A percentile compares a stretch with the other conserved stretches of the same genome.
Evolutionary conservation across 352 stramenopile species (phyloP).

Genomic region (Saprolegnia diclina): DNA sequence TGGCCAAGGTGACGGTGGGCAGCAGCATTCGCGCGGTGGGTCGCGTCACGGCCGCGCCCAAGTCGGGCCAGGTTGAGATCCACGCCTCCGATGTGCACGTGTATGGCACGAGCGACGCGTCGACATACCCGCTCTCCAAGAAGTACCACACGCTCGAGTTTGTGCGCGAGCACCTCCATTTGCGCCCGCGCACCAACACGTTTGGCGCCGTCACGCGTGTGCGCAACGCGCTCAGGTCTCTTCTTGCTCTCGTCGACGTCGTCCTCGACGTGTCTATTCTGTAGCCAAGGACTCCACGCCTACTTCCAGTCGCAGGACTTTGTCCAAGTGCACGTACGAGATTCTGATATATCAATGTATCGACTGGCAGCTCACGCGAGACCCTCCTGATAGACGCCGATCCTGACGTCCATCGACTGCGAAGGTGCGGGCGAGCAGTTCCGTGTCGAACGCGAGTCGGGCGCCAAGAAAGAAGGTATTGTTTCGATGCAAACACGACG

Average conservation of each 20-base stretch:
- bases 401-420: conserved; percentile 97
- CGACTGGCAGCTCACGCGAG: conserved; percentile 44
- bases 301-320: conserved; percentile 81
- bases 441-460: conserved; percentile 81
- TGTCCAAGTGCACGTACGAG: conserved; percentile 46
- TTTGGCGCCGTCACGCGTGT: conserved; percentile 93
- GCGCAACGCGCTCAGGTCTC: conserved; percentile 82
- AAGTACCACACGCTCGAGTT: conserved; percentile 98
- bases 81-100: conserved; percentile 77
- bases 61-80: conserved; percentile 91
- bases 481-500: no score
- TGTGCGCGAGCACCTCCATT: conserved; percentile 93
- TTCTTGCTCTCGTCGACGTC: no score
- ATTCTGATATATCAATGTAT: neutral
- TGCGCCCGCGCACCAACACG: conserved; percentile 95
- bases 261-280: conserved; percentile 32
- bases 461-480: conserved; percentile 49
- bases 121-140: conserved; percentile 97
- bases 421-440: conserved; percentile 99
- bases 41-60: conserved; percentile 83
- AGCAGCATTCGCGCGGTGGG: conserved; percentile 89
- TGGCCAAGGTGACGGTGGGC: conserved; percentile 89
- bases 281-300: conserved; percentile 53
- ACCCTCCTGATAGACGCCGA: conserved; percentile 81
- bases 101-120: conserved; percentile 87